Evolutionary conservation across 257 asterid genomes (phyloP), one percentile per base, ranked within the genome.

Genomic region (Datura wrightii): DNA sequence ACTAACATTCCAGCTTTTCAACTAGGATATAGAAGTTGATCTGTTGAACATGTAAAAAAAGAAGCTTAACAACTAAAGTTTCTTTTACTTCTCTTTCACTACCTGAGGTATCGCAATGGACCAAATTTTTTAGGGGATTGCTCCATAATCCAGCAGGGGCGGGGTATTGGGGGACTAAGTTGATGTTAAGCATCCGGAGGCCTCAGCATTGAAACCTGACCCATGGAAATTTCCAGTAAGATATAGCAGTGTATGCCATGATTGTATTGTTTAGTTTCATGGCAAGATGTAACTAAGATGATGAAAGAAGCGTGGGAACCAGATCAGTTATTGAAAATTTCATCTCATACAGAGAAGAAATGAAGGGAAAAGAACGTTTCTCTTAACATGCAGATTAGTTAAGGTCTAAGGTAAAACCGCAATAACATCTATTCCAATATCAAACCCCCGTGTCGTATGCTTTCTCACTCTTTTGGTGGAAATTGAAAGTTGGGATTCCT

Each of bases 51-150:
- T 76, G 82, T 31, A 1, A 76, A 76, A 76, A 52, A 13, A 24
- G 24, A 76, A 50, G 63, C 46, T 50, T 2, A 52, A 52, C 46
- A 31, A 31, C 63, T 52, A 4, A 4, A 31, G 60, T 76, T 76
- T 76, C 62, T 76, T 37, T 31, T 76, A 13, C 19, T 76, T 52
- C 82, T 31, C 46, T 76, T 76, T 52, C 44, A 76, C 82, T 76
- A 34, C 15, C 62, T 34, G 62, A 53, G 72, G 79, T 53, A 50
- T 66, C 76, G 41, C 76, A 62, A 58, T 59, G 79, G 36, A 85
- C 76, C 44, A 53, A 46, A 6, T 50, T 76, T 71, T 82, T 74
- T 42, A 13, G 44, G 44, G 82, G 9, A 14, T 50, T 76, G 10
- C 63, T 76, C 63, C 63, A 52, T 76, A 24, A 52, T 4, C n/a